Conservation (phyloP, 2,329 filamentous ascomycete genomes). For the Penicillium sp. region DNA sequence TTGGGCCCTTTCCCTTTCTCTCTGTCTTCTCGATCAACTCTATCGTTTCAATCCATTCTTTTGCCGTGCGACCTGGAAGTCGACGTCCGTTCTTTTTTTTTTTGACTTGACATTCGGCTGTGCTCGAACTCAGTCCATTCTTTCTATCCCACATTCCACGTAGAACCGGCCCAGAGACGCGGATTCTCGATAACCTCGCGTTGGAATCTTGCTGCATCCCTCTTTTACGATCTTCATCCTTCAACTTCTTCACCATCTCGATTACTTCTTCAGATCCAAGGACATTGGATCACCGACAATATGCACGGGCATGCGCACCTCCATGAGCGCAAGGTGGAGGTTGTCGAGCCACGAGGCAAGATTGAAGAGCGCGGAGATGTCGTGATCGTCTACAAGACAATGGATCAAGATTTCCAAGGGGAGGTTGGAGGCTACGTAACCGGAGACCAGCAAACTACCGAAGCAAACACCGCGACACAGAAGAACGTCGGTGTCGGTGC, state of each 20-base stretch:
- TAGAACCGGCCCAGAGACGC: constrained; percentile 16
- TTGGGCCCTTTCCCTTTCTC: constrained; percentile 3
- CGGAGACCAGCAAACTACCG: constrained; percentile 12
- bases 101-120: constrained; percentile 20
- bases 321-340: constrained; percentile 27
- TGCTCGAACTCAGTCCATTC: constrained; percentile 28
- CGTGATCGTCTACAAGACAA: constrained; percentile 54
- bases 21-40: background rate
- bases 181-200: constrained; percentile 15
- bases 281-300: constrained; percentile 20
- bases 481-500: constrained; percentile 28
- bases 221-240: constrained; percentile 6
- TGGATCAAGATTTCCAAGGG: constrained; percentile 55
- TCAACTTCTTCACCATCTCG: background rate
- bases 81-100: constrained; percentile 26
- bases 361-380: constrained; percentile 13
- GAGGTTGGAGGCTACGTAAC: constrained; percentile 53
- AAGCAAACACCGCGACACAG: constrained; percentile 15
- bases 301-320: constrained; percentile 37
- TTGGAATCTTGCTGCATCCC: constrained; percentile 18
- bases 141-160: constrained; percentile 29
- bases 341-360: constrained; percentile 11
- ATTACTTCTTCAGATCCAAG: constrained; percentile 6
- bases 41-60: constrained; percentile 3
- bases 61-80: constrained; percentile 25